phyloP scores from a whole-genome alignment of 441 rosid genomes.

The Hura crepitans region DNA sequence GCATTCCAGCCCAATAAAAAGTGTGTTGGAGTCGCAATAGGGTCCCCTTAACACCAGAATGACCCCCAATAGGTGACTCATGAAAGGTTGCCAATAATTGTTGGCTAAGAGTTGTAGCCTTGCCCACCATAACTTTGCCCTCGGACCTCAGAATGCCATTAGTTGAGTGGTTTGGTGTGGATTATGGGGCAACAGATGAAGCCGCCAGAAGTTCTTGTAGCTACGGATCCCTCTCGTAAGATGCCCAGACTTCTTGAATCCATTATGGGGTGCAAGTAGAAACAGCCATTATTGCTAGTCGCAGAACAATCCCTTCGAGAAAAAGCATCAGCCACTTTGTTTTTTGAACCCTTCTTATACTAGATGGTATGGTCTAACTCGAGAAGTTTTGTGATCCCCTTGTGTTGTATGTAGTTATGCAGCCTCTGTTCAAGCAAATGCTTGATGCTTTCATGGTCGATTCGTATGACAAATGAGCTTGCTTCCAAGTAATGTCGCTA shows the following conservation, averaged over 20 bases:
- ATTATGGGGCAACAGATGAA: background rate
- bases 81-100: background rate
- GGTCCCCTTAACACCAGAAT: background rate
- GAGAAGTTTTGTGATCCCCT: background rate
- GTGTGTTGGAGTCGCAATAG: background rate
- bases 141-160: background rate
- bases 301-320: background rate
- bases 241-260: background rate
- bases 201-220: background rate
- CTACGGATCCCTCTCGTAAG: background rate
- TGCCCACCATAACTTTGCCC: background rate
- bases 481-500: constrained; percentile 8
- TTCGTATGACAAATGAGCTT: background rate
- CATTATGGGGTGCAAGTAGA: background rate
- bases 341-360: background rate
- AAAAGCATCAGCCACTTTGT: background rate
- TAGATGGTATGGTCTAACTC: background rate
- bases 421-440: background rate
- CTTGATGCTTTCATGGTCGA: constrained; percentile 2
- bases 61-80: background rate
- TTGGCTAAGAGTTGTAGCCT: background rate
- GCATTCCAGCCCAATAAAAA: background rate
- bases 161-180: background rate
- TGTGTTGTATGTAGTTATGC: background rate
- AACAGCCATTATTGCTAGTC: background rate